phyloP scores from a whole-genome alignment of 164 flowering plant species.

The Stephania cephalantha region DNA sequence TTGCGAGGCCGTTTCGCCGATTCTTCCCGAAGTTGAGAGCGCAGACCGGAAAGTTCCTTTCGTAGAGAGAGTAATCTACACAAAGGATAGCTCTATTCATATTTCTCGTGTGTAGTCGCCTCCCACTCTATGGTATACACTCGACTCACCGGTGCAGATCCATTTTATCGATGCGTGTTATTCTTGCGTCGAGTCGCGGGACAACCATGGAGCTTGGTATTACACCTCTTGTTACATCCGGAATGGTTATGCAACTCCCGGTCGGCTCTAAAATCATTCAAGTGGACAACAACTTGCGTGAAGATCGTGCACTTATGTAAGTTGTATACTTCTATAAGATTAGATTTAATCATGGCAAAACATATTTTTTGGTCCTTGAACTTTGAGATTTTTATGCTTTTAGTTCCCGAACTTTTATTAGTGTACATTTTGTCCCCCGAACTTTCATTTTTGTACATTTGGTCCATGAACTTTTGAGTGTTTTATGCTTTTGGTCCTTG shows the following conservation, averaged over 20 bases:
- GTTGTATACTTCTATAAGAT: neutral
- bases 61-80: constrained; percentile 8
- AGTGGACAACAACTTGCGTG: constrained; percentile 6
- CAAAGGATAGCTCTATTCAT: constrained; percentile 2
- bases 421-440: too few species aligned
- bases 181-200: constrained; percentile 6
- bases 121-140: constrained; percentile 7
- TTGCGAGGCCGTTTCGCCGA: too few species aligned
- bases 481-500: too few species aligned
- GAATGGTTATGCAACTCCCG: constrained; percentile 8
- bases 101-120: constrained; percentile 5
- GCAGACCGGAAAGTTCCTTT: constrained; percentile 9
- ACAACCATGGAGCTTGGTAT: constrained; percentile 10
- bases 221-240: constrained; percentile 6
- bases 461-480: too few species aligned
- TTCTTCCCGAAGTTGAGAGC: constrained; percentile 9
- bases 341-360: too few species aligned
- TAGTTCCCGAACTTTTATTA: too few species aligned
- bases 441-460: too few species aligned
- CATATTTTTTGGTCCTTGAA: too few species aligned
- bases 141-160: constrained; percentile 9
- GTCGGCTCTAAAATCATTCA: constrained; percentile 6
- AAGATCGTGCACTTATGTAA: constrained; percentile 3
- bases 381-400: too few species aligned
- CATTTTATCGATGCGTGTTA: constrained; percentile 9